Evolutionary conservation across 208 protist genomes (phyloP), one percentile per base, ranked within the genome.

Genomic region (Trypanosoma cruzi): DNA sequence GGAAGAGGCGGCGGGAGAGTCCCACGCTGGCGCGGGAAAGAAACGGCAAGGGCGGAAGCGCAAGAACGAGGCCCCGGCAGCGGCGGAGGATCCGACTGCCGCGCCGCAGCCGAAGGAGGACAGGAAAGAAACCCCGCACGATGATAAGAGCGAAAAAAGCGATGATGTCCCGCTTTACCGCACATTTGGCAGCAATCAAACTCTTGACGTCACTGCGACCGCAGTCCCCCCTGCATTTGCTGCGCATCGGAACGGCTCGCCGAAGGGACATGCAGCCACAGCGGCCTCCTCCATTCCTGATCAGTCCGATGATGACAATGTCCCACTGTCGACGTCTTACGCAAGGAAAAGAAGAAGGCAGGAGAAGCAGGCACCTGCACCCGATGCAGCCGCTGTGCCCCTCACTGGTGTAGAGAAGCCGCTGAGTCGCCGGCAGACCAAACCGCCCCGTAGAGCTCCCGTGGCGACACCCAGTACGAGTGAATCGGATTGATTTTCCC

Each of bases 401-500:
- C 16, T 28, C 24, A 58, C 3, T 6, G 28, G n/a, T 32, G 26
- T 20, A 34, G 26, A 58, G 53, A 58, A 34, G 16, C 31, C 55
- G 22, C 32, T 32, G 44, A 44, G 2, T 5, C 28, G 55, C 28
- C 32, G 55, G 55, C 55, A 44, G 32, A n/a, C 55, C 20, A 60
- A 42, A 42, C 32, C 55, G n/a, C 32, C 55, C 10, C 55, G 55
- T 60, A 28, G 55, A 7, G 8, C 55, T 24, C 60, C 60, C 18
- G 28, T 40, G 31, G 42, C n/a, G 34, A 64, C 37, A 13, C 60
- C 60, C 14, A 64, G 42, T 28, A 64, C 60, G 31, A 64, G 60
- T 29, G 60, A 64, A 10, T 64, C 60, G 24, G 60, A 64, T 54
- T 64, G 44, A 64, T 36, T 64, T 53, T 72, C 20, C 40, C 49